Percentiles rank a stretch among this genome's conserved stretches.
phyloP scores from a whole-genome alignment of 768 basidiomycete genomes.

The Calocybe indica region DNA sequence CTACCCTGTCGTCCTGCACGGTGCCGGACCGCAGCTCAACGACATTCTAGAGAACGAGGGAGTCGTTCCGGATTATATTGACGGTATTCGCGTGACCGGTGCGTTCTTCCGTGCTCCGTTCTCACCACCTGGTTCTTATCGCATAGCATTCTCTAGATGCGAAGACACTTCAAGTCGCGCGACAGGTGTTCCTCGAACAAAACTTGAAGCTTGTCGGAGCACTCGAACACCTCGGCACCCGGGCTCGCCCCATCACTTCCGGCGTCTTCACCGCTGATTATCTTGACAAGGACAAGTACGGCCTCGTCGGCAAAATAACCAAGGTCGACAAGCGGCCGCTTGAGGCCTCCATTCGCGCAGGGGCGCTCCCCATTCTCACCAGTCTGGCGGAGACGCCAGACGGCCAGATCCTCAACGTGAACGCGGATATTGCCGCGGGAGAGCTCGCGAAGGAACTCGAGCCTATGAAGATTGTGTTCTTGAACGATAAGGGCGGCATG shows the following conservation, averaged over 20 bases:
- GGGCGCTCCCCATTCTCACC: slow-evolving; percentile 93
- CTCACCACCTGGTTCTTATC: neutral
- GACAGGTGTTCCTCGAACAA: slow-evolving; percentile 95
- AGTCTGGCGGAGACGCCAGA: slow-evolving; percentile 91
- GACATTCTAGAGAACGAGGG: slow-evolving; percentile 90
- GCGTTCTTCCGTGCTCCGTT: slow-evolving; percentile 18
- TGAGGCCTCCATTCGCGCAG: slow-evolving; percentile 94
- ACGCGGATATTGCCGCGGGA: slow-evolving; percentile 97
- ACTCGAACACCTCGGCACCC: slow-evolving; percentile 90
- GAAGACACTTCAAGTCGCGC: slow-evolving; percentile 90
- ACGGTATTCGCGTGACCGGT: slow-evolving; percentile 97
- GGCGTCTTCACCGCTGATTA: slow-evolving; percentile 98
- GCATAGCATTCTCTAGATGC: slow-evolving; percentile 49
- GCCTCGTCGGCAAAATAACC: slow-evolving; percentile 93
- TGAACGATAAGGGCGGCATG: slow-evolving; percentile 97
- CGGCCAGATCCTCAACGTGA: slow-evolving; percentile 99
- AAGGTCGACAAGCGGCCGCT: slow-evolving; percentile 93
- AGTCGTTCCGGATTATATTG: slow-evolving; percentile 93
- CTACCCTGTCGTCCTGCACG: slow-evolving; percentile 97
- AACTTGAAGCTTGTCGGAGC: slow-evolving; percentile 93
- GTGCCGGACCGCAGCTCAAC: slow-evolving; percentile 94
- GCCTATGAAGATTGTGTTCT: slow-evolving; percentile 96
- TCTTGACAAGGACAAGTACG: slow-evolving; percentile 92
- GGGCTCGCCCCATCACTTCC: slow-evolving; percentile 95
- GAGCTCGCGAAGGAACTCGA: slow-evolving; percentile 97